phyloP scores from a whole-genome alignment of 2,329 filamentous ascomycete genomes.

The Aspergillus tamarii region DNA sequence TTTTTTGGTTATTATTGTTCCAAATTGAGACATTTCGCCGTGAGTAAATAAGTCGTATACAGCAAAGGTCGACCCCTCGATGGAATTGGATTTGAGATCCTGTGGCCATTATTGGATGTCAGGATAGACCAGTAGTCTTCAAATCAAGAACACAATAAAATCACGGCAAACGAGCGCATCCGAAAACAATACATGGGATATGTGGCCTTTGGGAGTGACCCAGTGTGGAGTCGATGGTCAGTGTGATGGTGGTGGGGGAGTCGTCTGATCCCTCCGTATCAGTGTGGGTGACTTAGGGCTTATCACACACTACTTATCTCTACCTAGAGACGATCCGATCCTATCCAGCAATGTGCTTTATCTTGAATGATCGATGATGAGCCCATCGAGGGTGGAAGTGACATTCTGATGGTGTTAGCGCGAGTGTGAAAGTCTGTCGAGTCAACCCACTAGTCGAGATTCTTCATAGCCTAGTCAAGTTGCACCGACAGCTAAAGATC shows the following conservation, averaged over 20 bases:
- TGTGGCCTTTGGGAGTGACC: neutral
- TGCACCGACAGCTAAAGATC: slow-evolving; percentile 17
- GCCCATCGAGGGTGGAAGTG: neutral
- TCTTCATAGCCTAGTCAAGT: neutral
- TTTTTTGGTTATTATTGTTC: no score
- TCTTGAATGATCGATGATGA: neutral
- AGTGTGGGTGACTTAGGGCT: slow-evolving; percentile 4
- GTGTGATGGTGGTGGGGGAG: slow-evolving; percentile 12
- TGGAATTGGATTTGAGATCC: slow-evolving; percentile 4
- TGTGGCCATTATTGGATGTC: slow-evolving; percentile 6
- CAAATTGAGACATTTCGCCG: neutral
- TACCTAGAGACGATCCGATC: neutral
- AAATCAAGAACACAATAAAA: neutral
- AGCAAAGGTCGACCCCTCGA: neutral
- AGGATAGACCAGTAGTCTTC: neutral
- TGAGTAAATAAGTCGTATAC: neutral
- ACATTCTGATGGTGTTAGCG: neutral
- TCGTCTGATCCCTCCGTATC: slow-evolving; percentile 13
- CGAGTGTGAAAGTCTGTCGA: neutral
- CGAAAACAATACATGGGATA: neutral
- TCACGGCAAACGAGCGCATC: neutral
- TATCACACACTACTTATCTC: neutral
- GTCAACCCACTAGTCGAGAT: neutral
- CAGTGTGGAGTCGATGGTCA: slow-evolving; percentile 7
- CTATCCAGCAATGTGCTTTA: neutral